phyloP scores from a whole-genome alignment of 345 rosid genomes.

The Cardamine chenopodiifolia region DNA sequence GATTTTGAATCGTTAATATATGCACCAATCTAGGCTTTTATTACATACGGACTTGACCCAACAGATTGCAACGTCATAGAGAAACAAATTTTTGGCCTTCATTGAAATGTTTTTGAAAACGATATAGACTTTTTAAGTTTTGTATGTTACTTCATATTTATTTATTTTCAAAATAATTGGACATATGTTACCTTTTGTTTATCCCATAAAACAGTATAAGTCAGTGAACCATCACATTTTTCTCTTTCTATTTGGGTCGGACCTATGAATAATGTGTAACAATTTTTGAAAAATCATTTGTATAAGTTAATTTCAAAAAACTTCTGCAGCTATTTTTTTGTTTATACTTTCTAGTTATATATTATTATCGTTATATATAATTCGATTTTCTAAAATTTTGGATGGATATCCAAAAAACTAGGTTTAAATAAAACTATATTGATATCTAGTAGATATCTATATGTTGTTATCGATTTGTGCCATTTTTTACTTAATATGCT shows the following conservation, averaged over 20 bases:
- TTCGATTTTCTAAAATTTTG: too few relatives aligned
- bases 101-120: background rate
- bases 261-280: too few relatives aligned
- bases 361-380: too few relatives aligned
- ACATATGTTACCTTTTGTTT: too few relatives aligned
- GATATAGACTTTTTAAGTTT: background rate
- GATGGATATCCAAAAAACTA: background rate
- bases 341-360: too few relatives aligned
- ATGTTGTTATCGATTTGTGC: background rate
- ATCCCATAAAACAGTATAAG: too few relatives aligned
- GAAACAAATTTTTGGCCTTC: background rate
- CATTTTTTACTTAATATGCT: background rate
- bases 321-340: background rate
- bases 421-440: background rate
- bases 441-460: background rate
- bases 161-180: too few relatives aligned
- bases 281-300: too few relatives aligned
- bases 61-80: background rate
- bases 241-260: too few relatives aligned
- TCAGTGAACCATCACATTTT: too few relatives aligned
- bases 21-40: background rate
- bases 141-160: background rate
- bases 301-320: too few relatives aligned
- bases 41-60: background rate
- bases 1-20: background rate